Percentiles rank a stretch among this genome's conserved stretches.
These are phyloP conservation scores for Sarocladium brachiariae DNA, from an alignment of 2,329 filamentous ascomycete species.

Conservation along the genomic window DNA sequence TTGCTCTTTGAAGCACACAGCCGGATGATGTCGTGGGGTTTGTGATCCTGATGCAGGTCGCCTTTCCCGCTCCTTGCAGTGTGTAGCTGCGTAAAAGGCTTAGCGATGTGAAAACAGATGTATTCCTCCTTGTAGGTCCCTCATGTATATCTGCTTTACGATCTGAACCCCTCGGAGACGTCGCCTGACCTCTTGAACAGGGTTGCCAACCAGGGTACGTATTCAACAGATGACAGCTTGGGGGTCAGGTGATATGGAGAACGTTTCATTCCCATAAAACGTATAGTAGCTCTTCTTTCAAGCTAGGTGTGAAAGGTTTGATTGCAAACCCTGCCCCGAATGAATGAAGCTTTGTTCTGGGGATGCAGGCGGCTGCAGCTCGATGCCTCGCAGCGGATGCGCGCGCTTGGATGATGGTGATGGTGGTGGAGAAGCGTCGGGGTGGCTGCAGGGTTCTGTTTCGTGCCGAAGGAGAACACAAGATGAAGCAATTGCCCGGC, in stretches of 20 bases:
- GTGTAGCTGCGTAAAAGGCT: slow-evolving; percentile 3
- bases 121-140: background rate
- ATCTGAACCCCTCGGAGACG: background rate
- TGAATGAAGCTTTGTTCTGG: no score
- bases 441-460: slow-evolving; percentile 8
- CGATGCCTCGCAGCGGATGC: slow-evolving; percentile 3
- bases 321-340: no score
- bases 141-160: background rate
- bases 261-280: background rate
- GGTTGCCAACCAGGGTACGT: background rate
- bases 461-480: background rate
- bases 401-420: slow-evolving; percentile 5
- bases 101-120: background rate
- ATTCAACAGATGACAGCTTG: background rate
- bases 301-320: no score
- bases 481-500: background rate
- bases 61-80: background rate
- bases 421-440: slow-evolving; percentile 5
- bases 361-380: background rate
- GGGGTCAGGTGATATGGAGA: background rate
- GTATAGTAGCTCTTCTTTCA: background rate
- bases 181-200: background rate
- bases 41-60: background rate
- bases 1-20: no score
- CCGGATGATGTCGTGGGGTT: background rate